phyloP scores from a whole-genome alignment of 495 filamentous ascomycete species.

The Diplogelasinospora grovesii region DNA sequence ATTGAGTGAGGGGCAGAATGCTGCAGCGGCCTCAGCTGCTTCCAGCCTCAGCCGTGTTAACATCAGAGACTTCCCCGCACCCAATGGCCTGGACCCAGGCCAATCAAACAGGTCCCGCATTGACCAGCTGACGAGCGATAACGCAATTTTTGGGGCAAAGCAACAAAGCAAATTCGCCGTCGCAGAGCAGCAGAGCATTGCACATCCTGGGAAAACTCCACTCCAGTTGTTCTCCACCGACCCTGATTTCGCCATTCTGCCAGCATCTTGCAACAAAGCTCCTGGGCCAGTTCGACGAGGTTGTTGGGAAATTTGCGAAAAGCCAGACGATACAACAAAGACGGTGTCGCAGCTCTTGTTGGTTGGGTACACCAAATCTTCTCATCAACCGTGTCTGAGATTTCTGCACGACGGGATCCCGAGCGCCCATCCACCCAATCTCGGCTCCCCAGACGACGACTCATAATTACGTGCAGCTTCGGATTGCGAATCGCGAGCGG shows the following conservation, averaged over 20 bases:
- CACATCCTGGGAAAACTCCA: slow-evolving; percentile 3
- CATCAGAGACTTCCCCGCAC: slow-evolving; percentile 18
- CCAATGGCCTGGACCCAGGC: neutral
- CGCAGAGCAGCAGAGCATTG: slow-evolving; percentile 5
- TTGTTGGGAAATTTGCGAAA: no score
- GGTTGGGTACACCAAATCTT: no score
- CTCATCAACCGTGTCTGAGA: no score
- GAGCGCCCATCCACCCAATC: no score
- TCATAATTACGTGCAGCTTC: no score
- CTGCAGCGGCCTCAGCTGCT: no score
- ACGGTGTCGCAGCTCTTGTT: no score
- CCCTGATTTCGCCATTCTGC: slow-evolving; percentile 27
- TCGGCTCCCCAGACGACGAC: neutral
- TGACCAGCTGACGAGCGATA: slow-evolving; percentile 20
- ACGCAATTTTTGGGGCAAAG: slow-evolving; percentile 31
- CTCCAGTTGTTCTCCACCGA: slow-evolving; percentile 11
- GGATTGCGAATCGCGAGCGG: slow-evolving; percentile 20
- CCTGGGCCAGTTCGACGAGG: neutral
- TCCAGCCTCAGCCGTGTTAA: slow-evolving; percentile 4
- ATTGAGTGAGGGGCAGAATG: no score
- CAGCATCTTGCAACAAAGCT: slow-evolving; percentile 1
- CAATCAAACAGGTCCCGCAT: slow-evolving; percentile 5
- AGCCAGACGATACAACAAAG: no score
- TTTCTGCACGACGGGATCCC: no score
- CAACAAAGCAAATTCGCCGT: slow-evolving; percentile 22